phyloP scores from a whole-genome alignment of 108 stramenopile species.

The Nitzschia inconspicua region DNA sequence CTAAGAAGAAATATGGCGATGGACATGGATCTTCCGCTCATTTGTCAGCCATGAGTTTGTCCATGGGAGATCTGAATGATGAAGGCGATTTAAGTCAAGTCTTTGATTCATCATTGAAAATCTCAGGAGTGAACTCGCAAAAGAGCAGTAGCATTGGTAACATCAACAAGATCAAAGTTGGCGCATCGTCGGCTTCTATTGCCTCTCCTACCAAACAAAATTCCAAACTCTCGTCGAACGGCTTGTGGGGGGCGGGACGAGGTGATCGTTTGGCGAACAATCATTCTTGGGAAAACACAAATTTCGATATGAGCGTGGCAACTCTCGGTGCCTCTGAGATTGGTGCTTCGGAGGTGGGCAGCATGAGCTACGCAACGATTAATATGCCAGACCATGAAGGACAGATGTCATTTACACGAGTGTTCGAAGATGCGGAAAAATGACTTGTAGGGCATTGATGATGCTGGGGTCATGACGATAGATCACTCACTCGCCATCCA shows the following conservation, averaged over 20 bases:
- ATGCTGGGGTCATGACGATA: too few species aligned
- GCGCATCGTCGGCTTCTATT: too few species aligned
- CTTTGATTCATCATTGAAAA: slow-evolving; percentile 41
- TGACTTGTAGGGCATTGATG: too few species aligned
- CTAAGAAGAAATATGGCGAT: slow-evolving; percentile 25
- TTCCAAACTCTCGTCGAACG: too few species aligned
- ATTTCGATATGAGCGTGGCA: slow-evolving; percentile 34
- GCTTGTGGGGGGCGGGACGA: too few species aligned
- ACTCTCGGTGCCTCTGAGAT: slow-evolving; percentile 16
- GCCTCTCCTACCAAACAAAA: too few species aligned
- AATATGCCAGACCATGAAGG: slow-evolving; percentile 15
- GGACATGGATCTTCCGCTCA: slow-evolving; percentile 19
- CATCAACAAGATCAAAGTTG: too few species aligned
- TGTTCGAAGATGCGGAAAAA: slow-evolving; percentile 33
- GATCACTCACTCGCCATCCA: neutral
- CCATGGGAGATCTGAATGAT: slow-evolving; percentile 37
- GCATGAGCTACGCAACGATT: slow-evolving; percentile 20
- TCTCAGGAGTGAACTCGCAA: slow-evolving; percentile 2
- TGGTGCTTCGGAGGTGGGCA: slow-evolving; percentile 10
- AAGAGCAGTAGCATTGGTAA: too few species aligned
- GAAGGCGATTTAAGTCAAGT: slow-evolving; percentile 39
- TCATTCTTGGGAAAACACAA: neutral
- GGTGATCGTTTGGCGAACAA: neutral
- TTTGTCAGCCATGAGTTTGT: slow-evolving; percentile 45
- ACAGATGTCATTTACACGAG: slow-evolving; percentile 30